A percentile compares a stretch with the other conserved stretches of the same genome.
These are phyloP conservation scores for Microbotryum scabiosae DNA, from an alignment of 1,284 basidiomycete genomes.

Conservation along the genomic window DNA sequence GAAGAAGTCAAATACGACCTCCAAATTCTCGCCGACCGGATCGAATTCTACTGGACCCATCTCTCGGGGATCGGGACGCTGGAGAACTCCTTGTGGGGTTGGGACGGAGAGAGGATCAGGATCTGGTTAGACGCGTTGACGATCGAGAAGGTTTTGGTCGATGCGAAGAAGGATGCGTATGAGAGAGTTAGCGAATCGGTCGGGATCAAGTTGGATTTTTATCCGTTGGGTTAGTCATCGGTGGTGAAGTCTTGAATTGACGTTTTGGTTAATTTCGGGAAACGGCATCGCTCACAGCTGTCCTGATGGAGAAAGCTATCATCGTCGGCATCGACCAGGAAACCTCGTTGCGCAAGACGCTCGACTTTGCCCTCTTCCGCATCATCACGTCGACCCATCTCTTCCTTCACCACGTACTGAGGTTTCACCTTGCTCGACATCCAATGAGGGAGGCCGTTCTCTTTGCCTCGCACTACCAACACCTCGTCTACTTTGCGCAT, in stretches of 20 bases:
- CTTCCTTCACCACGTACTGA: conserved; percentile 85
- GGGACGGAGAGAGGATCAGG: conserved; percentile 78
- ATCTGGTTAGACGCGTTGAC: conserved; percentile 94
- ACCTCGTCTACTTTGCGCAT: conserved; percentile 87
- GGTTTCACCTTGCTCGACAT: conserved; percentile 64
- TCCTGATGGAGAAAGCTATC: conserved; percentile 97
- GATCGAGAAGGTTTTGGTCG: conserved; percentile 53
- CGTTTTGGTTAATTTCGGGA: conserved; percentile 17
- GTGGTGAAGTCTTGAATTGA: neutral
- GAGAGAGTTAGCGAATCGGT: conserved; percentile 81
- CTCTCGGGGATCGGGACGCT: conserved; percentile 81
- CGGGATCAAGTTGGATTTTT: conserved; percentile 82
- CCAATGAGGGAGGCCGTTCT: conserved; percentile 70
- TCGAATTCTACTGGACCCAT: conserved; percentile 99
- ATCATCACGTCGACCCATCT: conserved; percentile 89
- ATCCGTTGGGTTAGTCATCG: conserved; percentile 72
- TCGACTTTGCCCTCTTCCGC: conserved; percentile 87
- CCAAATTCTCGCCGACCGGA: conserved; percentile 89
- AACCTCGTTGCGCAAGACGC: conserved; percentile 60
- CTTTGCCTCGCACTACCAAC: conserved; percentile 78
- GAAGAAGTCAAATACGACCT: conserved; percentile 95
- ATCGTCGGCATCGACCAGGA: conserved; percentile 94
- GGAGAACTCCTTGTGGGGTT: conserved; percentile 96
- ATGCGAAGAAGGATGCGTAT: conserved; percentile 40
- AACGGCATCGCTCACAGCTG: conserved; percentile 49